Percentiles rank a stretch among this genome's conserved stretches.
Conservation (phyloP, 345 rosid species). For the Pelargonium nanum region DNA sequence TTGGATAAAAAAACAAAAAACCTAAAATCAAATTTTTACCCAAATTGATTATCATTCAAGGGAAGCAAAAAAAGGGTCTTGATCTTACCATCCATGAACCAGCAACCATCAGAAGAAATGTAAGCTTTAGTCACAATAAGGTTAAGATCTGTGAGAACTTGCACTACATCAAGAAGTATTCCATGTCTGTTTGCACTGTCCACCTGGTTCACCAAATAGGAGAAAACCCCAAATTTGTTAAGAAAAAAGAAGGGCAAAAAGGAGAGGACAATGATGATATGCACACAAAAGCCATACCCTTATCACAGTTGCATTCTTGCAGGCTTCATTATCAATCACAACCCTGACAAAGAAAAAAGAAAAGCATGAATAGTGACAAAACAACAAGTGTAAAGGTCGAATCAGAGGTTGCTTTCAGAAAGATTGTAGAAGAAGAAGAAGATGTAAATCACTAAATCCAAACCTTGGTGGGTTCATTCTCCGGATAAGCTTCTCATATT, state of each 20-base stretch:
- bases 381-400: neutral
- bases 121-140: constrained; percentile 76
- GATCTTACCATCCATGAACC: constrained; percentile 94
- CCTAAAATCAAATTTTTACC: neutral
- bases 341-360: constrained; percentile 65
- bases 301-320: constrained; percentile 67
- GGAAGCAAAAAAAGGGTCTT: neutral
- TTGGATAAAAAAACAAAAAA: constrained; percentile 9
- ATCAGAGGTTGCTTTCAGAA: too few species aligned
- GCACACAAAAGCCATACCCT: neutral
- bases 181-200: constrained; percentile 94
- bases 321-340: constrained; percentile 73
- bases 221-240: constrained; percentile 5
- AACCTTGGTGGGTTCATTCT: constrained; percentile 60
- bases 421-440: constrained; percentile 5
- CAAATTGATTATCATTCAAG: neutral
- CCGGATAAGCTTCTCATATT: constrained; percentile 72
- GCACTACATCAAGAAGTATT: constrained; percentile 91
- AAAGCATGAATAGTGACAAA: too few species aligned
- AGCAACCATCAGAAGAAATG: constrained; percentile 90
- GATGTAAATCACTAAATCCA: constrained; percentile 5
- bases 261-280: constrained; percentile 4
- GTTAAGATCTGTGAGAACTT: constrained; percentile 84
- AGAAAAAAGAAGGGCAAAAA: constrained; percentile 4
- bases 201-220: constrained; percentile 35